Percentiles rank a stretch among this genome's conserved stretches.
phyloP scores from a whole-genome alignment of 306 rosid species.

The Prunus mongolica region DNA sequence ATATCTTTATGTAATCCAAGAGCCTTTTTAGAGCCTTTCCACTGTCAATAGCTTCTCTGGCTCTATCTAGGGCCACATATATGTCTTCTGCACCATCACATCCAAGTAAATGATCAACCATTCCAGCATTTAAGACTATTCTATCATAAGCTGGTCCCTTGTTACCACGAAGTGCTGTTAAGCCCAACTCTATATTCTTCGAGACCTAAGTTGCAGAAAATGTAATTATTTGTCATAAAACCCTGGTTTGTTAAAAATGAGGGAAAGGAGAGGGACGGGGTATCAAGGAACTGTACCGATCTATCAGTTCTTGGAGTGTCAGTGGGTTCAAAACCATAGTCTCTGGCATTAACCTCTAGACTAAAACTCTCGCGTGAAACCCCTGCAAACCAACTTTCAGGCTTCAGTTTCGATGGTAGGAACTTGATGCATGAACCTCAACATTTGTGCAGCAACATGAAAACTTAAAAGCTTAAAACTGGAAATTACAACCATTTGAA shows the following conservation, averaged over 20 bases:
- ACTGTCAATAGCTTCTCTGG: slow-evolving; percentile 91
- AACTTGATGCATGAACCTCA: slow-evolving; percentile 14
- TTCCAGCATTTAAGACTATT: slow-evolving; percentile 82
- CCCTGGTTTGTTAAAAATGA: neutral
- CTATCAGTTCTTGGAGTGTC: slow-evolving; percentile 97
- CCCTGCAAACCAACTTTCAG: slow-evolving; percentile 48
- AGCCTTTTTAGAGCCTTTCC: slow-evolving; percentile 82
- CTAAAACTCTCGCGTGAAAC: slow-evolving; percentile 79
- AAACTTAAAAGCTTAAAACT: neutral
- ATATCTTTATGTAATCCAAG: slow-evolving; percentile 67
- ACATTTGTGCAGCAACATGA: slow-evolving; percentile 8
- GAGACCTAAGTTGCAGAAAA: slow-evolving; percentile 48
- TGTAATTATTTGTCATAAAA: slow-evolving; percentile 15
- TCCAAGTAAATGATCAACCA: slow-evolving; percentile 94
- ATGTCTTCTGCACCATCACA: slow-evolving; percentile 84
- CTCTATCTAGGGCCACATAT: slow-evolving; percentile 69
- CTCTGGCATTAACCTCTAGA: slow-evolving; percentile 79
- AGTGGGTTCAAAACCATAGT: slow-evolving; percentile 84
- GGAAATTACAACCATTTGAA: neutral
- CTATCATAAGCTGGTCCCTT: slow-evolving; percentile 95
- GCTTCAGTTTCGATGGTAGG: slow-evolving; percentile 9
- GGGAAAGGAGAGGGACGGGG: neutral
- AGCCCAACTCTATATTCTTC: slow-evolving; percentile 85
- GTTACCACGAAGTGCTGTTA: slow-evolving; percentile 75
- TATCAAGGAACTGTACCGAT: slow-evolving; percentile 50